Evolutionary conservation across 768 basidiomycete species (phyloP).

Genomic region (Termitomyces sp.): DNA sequence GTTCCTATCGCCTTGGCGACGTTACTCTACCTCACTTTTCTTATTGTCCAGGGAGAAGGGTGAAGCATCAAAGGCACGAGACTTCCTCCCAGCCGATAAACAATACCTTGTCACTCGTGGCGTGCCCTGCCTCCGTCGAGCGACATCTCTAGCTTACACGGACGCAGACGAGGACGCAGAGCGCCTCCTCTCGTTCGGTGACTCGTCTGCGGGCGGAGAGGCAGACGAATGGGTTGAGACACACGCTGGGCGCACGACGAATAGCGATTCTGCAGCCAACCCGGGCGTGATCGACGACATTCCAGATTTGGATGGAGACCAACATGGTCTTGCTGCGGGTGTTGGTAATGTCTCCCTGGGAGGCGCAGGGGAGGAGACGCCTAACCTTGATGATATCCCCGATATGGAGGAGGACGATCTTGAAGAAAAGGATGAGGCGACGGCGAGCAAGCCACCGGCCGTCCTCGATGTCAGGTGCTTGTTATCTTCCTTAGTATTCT

Average conservation of each 20-base stretch:
- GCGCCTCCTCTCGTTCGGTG: constrained; percentile 81
- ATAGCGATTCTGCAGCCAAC: constrained; percentile 50
- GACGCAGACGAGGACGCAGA: constrained; percentile 97
- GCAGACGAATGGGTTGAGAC: constrained; percentile 99
- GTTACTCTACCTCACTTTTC: background rate
- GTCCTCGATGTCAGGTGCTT: constrained; percentile 51
- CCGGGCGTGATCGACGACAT: constrained; percentile 78
- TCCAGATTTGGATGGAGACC: constrained; percentile 70
- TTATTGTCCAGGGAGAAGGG: constrained; percentile 79
- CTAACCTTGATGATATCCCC: constrained; percentile 95
- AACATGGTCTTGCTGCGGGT: constrained; percentile 40
- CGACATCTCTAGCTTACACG: constrained; percentile 88
- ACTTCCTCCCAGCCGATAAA: constrained; percentile 93
- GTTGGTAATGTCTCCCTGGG: constrained; percentile 45
- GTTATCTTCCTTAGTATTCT: background rate
- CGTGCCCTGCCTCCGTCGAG: constrained; percentile 95
- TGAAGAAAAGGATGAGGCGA: constrained; percentile 86
- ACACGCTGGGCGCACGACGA: constrained; percentile 72
- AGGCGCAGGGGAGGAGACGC: constrained; percentile 53
- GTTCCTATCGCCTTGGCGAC: constrained; percentile 21
- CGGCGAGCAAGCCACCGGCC: constrained; percentile 49
- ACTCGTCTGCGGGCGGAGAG: constrained; percentile 47
- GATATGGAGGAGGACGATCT: constrained; percentile 98
- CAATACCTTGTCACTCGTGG: constrained; percentile 95
- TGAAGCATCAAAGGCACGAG: constrained; percentile 77